Conservation (phyloP, 2,329 filamentous ascomycete species). For the Ceratocystis diversiconidia region DNA sequence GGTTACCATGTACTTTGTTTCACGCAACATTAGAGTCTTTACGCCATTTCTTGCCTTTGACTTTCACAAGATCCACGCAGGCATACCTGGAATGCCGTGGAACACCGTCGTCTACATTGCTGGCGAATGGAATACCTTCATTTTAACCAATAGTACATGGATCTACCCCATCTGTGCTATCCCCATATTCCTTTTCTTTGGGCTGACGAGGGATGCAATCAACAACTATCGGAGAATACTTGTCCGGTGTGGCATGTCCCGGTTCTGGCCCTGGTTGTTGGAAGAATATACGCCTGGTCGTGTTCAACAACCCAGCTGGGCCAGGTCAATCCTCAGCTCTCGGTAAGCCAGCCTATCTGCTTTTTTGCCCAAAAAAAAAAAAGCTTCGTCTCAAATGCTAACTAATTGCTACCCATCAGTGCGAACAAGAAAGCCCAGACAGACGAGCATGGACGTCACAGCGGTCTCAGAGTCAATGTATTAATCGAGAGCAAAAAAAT, state of each 20-base stretch:
- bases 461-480: neutral
- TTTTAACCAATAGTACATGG: slow-evolving; percentile 34
- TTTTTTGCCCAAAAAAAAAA: too few species aligned
- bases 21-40: slow-evolving; percentile 28
- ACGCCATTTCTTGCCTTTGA: slow-evolving; percentile 26
- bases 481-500: neutral
- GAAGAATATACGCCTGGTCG: slow-evolving; percentile 29
- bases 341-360: neutral
- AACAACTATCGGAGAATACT: slow-evolving; percentile 33
- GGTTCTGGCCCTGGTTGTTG: slow-evolving; percentile 30
- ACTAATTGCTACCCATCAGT: neutral
- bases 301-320: slow-evolving; percentile 10
- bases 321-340: slow-evolving; percentile 8
- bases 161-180: slow-evolving; percentile 34
- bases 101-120: slow-evolving; percentile 32
- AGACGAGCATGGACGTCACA: neutral
- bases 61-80: slow-evolving; percentile 31
- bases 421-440: neutral
- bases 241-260: slow-evolving; percentile 30
- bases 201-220: slow-evolving; percentile 39
- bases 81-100: slow-evolving; percentile 30
- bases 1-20: slow-evolving; percentile 30
- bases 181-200: slow-evolving; percentile 41
- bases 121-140: slow-evolving; percentile 30
- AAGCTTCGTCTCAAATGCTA: neutral